A percentile compares a stretch with the other conserved stretches of the same genome.
Evolutionary conservation across 768 basidiomycete species (phyloP).

Genomic region (Mycena polygramma): DNA sequence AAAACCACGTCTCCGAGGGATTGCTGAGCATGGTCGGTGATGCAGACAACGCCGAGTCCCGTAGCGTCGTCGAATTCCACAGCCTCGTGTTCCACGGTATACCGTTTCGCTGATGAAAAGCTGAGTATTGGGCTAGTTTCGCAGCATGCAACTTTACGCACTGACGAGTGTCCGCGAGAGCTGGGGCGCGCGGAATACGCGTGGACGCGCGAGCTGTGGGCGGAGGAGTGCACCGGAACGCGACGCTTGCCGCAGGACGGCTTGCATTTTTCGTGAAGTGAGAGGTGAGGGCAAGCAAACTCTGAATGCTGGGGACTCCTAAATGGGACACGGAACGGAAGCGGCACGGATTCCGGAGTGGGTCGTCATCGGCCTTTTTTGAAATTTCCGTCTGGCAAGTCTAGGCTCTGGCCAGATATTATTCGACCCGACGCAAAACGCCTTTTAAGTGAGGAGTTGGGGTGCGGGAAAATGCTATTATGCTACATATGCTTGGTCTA

Average conservation of each 20-base stretch:
- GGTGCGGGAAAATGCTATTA: conserved; percentile 23
- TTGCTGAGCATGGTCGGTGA: conserved; percentile 94
- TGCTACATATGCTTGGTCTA: conserved; percentile 34
- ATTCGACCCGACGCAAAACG: conserved; percentile 31
- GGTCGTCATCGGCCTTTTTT: neutral
- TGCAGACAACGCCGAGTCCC: conserved; percentile 82
- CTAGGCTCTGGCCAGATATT: neutral
- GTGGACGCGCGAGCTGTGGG: conserved; percentile 39
- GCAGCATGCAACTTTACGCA: conserved; percentile 51
- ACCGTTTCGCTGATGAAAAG: conserved; percentile 72
- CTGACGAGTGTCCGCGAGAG: conserved; percentile 70
- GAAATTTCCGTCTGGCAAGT: neutral
- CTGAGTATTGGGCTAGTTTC: neutral
- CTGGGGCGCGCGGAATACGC: conserved; percentile 44
- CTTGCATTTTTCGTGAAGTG: conserved; percentile 50
- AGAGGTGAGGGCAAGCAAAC: conserved; percentile 13
- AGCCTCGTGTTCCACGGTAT: conserved; percentile 90
- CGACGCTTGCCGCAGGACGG: conserved; percentile 50
- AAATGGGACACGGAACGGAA: conserved; percentile 13
- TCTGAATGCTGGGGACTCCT: neutral
- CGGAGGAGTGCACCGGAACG: conserved; percentile 37
- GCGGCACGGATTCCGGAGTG: neutral
- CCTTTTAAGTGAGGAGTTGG: conserved; percentile 37
- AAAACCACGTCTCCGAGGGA: conserved; percentile 97
- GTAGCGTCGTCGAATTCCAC: conserved; percentile 83